A percentile compares a stretch with the other conserved stretches of the same genome.
These are phyloP conservation scores for Stephanodiscus triporus DNA, from an alignment of 108 stramenopile genomes.

Conservation along the genomic window DNA sequence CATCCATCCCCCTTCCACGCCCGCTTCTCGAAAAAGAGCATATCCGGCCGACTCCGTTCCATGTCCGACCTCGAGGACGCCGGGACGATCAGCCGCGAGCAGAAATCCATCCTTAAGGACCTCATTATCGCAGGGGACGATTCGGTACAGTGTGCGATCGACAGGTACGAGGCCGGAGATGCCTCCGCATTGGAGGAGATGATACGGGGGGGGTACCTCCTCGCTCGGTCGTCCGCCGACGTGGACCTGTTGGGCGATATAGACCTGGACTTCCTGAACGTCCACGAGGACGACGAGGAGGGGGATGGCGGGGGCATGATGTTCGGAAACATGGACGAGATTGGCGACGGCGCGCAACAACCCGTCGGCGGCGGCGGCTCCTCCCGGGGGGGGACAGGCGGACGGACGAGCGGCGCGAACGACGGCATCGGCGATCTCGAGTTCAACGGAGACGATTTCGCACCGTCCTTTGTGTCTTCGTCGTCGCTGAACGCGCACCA, in stretches of 20 bases:
- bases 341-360: conserved; percentile 9
- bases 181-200: conserved; percentile 69
- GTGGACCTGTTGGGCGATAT: conserved; percentile 87
- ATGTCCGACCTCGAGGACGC: conserved; percentile 86
- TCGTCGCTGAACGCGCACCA: conserved; percentile 14
- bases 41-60: conserved; percentile 80
- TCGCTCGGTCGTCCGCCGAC: conserved; percentile 54
- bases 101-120: conserved; percentile 90
- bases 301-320: conserved; percentile 30
- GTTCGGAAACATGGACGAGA: conserved; percentile 38
- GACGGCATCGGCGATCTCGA: conserved; percentile 85
- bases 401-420: conserved; percentile 21
- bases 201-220: conserved; percentile 66
- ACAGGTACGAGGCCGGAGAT: conserved; percentile 88
- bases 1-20: background rate
- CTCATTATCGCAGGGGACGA: conserved; percentile 87
- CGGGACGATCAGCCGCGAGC: conserved; percentile 81
- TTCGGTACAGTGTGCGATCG: conserved; percentile 81
- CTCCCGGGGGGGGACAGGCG: background rate
- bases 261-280: conserved; percentile 87
- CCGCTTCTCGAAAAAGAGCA: conserved; percentile 50
- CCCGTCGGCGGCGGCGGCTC: conserved; percentile 5
- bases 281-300: conserved; percentile 45
- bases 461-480: conserved; percentile 7
- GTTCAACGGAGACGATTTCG: conserved; percentile 70